Evolutionary conservation across 2,329 filamentous ascomycete species (phyloP), one percentile per base, ranked within the genome.

Genomic region (Cladophialophora immunda): DNA sequence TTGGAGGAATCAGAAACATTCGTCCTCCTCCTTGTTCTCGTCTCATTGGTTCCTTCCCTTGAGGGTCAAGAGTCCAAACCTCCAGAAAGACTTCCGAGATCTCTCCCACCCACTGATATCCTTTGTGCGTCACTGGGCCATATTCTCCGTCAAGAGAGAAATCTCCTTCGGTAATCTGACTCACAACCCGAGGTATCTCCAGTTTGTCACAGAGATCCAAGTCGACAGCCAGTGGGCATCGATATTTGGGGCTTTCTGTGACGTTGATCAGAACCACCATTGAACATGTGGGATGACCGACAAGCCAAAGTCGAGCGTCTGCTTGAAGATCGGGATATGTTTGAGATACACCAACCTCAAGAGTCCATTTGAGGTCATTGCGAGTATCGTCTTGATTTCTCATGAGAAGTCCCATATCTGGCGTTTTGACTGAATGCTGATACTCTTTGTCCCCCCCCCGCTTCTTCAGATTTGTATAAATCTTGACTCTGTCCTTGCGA

Each of bases 61-160:
- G 22, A 30, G 36, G 57, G 57, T 60, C 19, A 30, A 19, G 38
- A 32, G 57, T 60, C 57, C 57, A 60, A 50, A 60, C 30, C 57
- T 60, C 57, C n/a, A 60, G 38, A 52, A 60, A 60, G n/a, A 60
- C 57, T 52, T 60, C 57, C 17, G 57, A 60, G 57, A 60, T 60
- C 29, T 50, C 34, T 52, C 57, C 57, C 47, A 60, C 57, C 57
- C 57, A 60, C 38, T 60, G 57, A 34, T 50, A 32, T 60, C 57
- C 38, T 60, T 60, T 60, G 36, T 25, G 50, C 57, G 4, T 29
- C 27, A 60, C 57, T 34, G 57, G 57, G 38, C 57, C 57, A 50
- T 60, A 60, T 50, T 60, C 57, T 60, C 57, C 57, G 13, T 52
- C n/a, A 52, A 52, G 57, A 60, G 36, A 52, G 25, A 60, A 60